Evolutionary conservation across 768 basidiomycete species (phyloP), one percentile per base, ranked within the genome.

Genomic region (Megacollybia marginata): DNA sequence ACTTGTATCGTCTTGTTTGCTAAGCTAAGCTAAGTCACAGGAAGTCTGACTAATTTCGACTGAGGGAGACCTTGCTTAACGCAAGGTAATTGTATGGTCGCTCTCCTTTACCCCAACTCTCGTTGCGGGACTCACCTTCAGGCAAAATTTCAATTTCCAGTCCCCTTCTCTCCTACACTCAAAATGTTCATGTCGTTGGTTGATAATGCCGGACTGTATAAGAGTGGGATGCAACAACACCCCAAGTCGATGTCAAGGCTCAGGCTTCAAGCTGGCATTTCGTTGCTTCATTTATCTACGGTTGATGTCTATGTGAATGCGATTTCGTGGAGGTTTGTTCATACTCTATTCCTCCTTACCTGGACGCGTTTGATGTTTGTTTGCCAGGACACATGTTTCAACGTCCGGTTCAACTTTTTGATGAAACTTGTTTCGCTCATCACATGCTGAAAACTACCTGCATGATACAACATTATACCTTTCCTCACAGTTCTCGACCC

Each of bases 401-500:
- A 91, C 55, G 90, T 98, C 42, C 88, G 96, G 42, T 69, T 81
- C 49, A 67, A 59, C 4, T 94, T 95, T 69, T 63, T 97, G 47
- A 76, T 69, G 20, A 96, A 96, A 64, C 69, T 93, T 2, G 65
- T 86, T 10, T 60, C 71, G 9, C 68, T 89, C 20, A 64, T 93
- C n/a, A 74, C 79, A 42, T 61, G 68, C 3, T 76, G 81, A 33
- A 83, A 85, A 64, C 67, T 93, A 2, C 74, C 82, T 13, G 65
- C 84, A 1, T 74, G 80, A 16, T 94, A 85, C 68, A 91, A 93
- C 60, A 70, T 88, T 42, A 79, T 96, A 50, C 85, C 89, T 5
- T 92, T 96, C 69, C 68, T 99, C 42, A 84, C 88, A 0, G 85
- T 93, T 1, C 85, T 91, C 57, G 96, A 99, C 64, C 94, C 94